Base-by-base conservation (phyloP, 2,329 filamentous ascomycete genomes). In the Colletotrichum shisoi region DNA sequence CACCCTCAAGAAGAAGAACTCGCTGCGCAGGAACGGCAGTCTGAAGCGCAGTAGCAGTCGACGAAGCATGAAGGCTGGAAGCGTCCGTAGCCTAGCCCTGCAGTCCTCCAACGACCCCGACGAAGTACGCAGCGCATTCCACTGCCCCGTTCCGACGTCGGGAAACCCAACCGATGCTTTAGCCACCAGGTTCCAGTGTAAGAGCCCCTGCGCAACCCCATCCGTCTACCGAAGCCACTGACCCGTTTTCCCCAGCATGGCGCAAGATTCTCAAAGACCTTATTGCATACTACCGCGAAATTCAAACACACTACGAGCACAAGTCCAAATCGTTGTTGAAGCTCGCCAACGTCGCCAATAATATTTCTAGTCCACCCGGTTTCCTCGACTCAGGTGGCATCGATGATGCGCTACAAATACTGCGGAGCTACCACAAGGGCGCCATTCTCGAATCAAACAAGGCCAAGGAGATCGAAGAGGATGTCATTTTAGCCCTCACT, bases 201-300 rank as follows among this genome's bases (percentile, higher is more conserved):
- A 68, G 87, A 76, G 13, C 19, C 19, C 5, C n/a, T 21, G 34
- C 9, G 17, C 12, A 65, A 17, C 8, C 11, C 21, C 21, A 34
- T 34, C 8, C 2, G 4, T 40, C 4, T 13, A 11, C 34, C 8
- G 17, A 6, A 27, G 45, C 13, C 13, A n/a, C 45, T 66, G 31
- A 68, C 57, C 27, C 11, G 13, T 24, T 27, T 39, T 17, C 52
- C 57, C 62, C 72, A 96, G 93, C 91, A 58, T 99, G 95, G 95
- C 88, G 95, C 73, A 97, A 96, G 81, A 86, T 97, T 15, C 85
- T 99, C 60, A 98, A 98, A 77, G 94, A 97, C 71, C 84, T 98
- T 51, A 97, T 98, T 71, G 82, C 91, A 63, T 98, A 97, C 77
- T 98, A 97, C 77, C 89, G 92, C 73, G 95, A 98, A 77, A 89